phyloP scores from a whole-genome alignment of 1,139 yeast species.

The Yamadazyma atlantica region DNA sequence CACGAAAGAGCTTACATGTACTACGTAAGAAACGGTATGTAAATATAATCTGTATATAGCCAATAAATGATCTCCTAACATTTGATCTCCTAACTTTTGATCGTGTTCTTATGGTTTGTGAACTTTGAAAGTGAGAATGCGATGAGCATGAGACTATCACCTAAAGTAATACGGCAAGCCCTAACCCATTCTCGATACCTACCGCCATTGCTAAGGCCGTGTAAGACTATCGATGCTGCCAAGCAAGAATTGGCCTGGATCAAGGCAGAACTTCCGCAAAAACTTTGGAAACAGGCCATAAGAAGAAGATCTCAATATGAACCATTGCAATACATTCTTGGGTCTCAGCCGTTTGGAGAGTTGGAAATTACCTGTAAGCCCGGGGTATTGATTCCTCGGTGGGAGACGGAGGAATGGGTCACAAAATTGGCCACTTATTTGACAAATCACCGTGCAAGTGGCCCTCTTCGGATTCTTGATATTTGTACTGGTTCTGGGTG shows the following conservation, averaged over 20 bases:
- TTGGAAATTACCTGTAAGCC: slow-evolving; percentile 58
- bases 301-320: slow-evolving; percentile 42
- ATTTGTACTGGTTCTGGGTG: slow-evolving; percentile 94
- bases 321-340: slow-evolving; percentile 83
- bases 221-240: slow-evolving; percentile 29
- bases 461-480: slow-evolving; percentile 50
- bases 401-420: slow-evolving; percentile 97
- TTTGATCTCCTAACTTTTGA: too few relatives aligned
- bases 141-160: slow-evolving; percentile 31
- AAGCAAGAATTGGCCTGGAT: slow-evolving; percentile 42
- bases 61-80: not conserved
- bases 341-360: slow-evolving; percentile 82
- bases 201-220: slow-evolving; percentile 35
- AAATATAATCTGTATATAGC: slow-evolving; percentile 16
- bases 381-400: slow-evolving; percentile 82
- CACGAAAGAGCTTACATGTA: slow-evolving; percentile 97
- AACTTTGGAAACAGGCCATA: slow-evolving; percentile 36
- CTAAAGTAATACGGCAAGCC: slow-evolving; percentile 29
- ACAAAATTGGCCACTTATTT: slow-evolving; percentile 36
- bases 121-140: too few relatives aligned
- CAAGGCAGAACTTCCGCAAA: slow-evolving; percentile 35
- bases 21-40: slow-evolving; percentile 79
- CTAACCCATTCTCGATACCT: slow-evolving; percentile 20
- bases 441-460: slow-evolving; percentile 4
- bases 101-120: too few relatives aligned